Base-by-base conservation (phyloP, 1,284 basidiomycete genomes). In the Taiwanofungus camphoratus region DNA sequence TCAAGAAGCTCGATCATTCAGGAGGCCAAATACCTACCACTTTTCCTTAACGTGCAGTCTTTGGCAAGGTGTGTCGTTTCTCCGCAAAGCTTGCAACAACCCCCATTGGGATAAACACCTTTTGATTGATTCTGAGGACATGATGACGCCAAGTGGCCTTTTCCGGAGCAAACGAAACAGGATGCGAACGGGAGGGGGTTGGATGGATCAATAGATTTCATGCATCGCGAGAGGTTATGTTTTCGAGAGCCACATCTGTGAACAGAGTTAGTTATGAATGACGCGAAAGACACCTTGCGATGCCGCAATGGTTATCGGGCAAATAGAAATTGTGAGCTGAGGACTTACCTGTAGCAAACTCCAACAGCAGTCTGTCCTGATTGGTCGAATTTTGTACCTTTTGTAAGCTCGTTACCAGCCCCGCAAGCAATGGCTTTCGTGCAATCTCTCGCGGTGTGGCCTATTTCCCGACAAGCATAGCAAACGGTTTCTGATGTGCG, bases 51-150 rank as follows among this genome's bases (percentile, higher is more conserved):
- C 22, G 69, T 69, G 60, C 93, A 97, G 62, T 95, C 80, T 55
- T 80, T 87, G 0, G 91, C 92, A 8, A 95, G 73, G 67, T 96
- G 93, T 1, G 81, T 76, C 3, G 83, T 92, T 39, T 86, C 78
- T 3, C 81, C 78, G 59, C 93, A 97, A 8, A 96, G 70, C 58
- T 92, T 95, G 60, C 93, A 97, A 45, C 73, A 76, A 2, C 93
- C 93, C 18, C 93, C 93, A 51, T 94, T 87, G 0, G 92, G 90
- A 57, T 96, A 97, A 21, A 96, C 74, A 1, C 93, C 92, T 48
- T 79, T 84, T 2, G 74, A 74, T 45, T 76, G 74, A 57, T 96
- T 96, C 55, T 86, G 66, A 0, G 89, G 86, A 63, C 93, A 97
- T 15, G 76, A 68, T 0, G 83, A 82, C 0, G 88, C 87, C 1